Evolutionary conservation across 2,329 filamentous ascomycete species (phyloP).

Genomic region (Colletotrichum liaoningense): DNA sequence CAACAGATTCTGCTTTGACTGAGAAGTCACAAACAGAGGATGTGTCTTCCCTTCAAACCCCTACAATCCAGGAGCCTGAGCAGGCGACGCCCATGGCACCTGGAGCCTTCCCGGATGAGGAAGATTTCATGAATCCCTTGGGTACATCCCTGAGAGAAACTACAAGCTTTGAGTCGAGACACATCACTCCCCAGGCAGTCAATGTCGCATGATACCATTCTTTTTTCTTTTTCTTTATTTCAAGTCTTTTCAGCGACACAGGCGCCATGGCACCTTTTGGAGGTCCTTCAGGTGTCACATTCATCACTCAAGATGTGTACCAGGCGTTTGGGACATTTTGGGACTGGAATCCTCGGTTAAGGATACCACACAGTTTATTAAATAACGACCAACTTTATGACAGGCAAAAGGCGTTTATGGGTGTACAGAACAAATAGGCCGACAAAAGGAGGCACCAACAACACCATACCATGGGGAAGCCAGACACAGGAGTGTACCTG

Average conservation of each 20-base stretch:
- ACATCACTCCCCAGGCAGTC: constrained; percentile 6
- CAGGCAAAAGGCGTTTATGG: constrained; percentile 27
- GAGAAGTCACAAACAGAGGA: constrained; percentile 12
- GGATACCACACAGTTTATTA: constrained; percentile 11
- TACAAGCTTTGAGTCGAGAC: constrained; percentile 19
- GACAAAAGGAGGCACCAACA: neutral
- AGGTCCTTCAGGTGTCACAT: neutral
- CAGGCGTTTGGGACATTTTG: constrained; percentile 26
- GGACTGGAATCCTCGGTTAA: constrained; percentile 12
- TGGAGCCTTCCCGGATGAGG: constrained; percentile 29
- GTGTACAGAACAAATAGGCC: constrained; percentile 14
- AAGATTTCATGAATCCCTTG: constrained; percentile 17
- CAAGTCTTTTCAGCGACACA: neutral
- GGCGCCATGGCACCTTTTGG: neutral
- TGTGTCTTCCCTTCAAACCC: neutral
- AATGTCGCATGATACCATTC: constrained; percentile 29
- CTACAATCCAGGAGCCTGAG: constrained; percentile 5
- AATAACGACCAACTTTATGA: constrained; percentile 32
- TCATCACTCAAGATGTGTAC: constrained; percentile 1
- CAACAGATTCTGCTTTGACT: neutral
- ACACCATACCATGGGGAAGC: neutral
- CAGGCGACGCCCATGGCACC: constrained; percentile 25
- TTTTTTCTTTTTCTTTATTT: neutral
- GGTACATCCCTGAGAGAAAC: constrained; percentile 22
- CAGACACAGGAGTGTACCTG: constrained; percentile 4